Conservation (phyloP, 2,329 filamentous ascomycete species). For the Pezicula radicicola region DNA sequence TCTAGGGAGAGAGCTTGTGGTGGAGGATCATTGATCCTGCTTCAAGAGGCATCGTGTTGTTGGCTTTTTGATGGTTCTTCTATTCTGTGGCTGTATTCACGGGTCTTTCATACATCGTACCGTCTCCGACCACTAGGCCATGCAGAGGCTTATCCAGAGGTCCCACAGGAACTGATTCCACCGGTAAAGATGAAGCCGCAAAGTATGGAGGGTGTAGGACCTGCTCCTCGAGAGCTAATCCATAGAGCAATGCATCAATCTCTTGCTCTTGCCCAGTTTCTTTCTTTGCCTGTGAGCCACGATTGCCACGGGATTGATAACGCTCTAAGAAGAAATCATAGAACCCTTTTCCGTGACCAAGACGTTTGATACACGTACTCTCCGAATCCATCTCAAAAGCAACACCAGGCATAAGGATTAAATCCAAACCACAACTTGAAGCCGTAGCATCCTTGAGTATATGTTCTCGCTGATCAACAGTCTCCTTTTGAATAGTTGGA, state of each 20-base stretch:
- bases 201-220: slow-evolving; percentile 55
- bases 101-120: slow-evolving; percentile 46
- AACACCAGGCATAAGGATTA: slow-evolving; percentile 90
- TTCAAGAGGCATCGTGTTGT: slow-evolving; percentile 5
- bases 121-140: slow-evolving; percentile 71
- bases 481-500: slow-evolving; percentile 70
- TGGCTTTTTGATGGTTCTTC: slow-evolving; percentile 12
- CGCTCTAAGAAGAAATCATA: slow-evolving; percentile 90
- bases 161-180: slow-evolving; percentile 63
- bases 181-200: slow-evolving; percentile 35
- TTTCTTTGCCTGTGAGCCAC: slow-evolving; percentile 22
- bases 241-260: slow-evolving; percentile 62
- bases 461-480: slow-evolving; percentile 65
- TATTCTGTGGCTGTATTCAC: slow-evolving; percentile 2
- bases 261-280: slow-evolving; percentile 50
- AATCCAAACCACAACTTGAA: slow-evolving; percentile 59
- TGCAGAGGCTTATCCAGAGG: slow-evolving; percentile 78
- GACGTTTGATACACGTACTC: slow-evolving; percentile 59
- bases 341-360: slow-evolving; percentile 95
- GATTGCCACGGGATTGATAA: slow-evolving; percentile 50
- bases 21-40: not conserved
- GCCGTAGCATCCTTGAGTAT: slow-evolving; percentile 60
- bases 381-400: slow-evolving; percentile 71
- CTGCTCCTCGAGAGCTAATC: slow-evolving; percentile 83
- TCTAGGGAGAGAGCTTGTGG: not conserved